Evolutionary conservation across 495 filamentous ascomycete genomes (phyloP).

Genomic region (Neurospora sp.): DNA sequence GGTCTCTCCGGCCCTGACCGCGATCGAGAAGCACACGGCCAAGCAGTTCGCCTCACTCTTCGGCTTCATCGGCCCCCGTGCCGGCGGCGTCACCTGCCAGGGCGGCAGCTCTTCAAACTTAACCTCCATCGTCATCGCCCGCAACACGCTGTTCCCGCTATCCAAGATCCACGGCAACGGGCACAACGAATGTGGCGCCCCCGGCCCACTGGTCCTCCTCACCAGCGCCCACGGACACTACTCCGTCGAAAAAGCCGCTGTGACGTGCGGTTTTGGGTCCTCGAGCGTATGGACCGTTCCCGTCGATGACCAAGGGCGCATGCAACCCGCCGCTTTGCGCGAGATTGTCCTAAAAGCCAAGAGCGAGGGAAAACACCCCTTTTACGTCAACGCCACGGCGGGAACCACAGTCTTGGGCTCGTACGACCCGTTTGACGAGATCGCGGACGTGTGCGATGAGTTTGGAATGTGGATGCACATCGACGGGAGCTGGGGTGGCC

Average conservation of each 20-base stretch:
- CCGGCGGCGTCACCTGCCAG: conserved; percentile 79
- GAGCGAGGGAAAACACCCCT: conserved; percentile 59
- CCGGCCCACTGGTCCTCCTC: conserved; percentile 67
- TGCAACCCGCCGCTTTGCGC: conserved; percentile 57
- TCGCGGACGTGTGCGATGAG: conserved; percentile 59
- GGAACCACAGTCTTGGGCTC: conserved; percentile 89
- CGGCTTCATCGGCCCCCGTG: conserved; percentile 58
- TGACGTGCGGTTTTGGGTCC: conserved; percentile 74
- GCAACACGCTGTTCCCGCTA: conserved; percentile 70
- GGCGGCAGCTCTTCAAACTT: conserved; percentile 81
- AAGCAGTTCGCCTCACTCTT: conserved; percentile 61
- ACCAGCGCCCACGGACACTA: conserved; percentile 86
- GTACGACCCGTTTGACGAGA: conserved; percentile 68
- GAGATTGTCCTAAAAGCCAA: conserved; percentile 47
- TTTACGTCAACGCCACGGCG: conserved; percentile 93
- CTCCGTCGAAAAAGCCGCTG: conserved; percentile 85
- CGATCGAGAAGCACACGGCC: conserved; percentile 74
- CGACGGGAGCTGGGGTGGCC: conserved; percentile 84
- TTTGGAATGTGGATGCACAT: conserved; percentile 82
- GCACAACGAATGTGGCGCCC: conserved; percentile 22
- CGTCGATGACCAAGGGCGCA: conserved; percentile 60
- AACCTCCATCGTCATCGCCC: conserved; percentile 78
- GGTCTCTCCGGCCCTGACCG: conserved; percentile 77
- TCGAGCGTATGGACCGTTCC: conserved; percentile 61
- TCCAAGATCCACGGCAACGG: conserved; percentile 62